Base-by-base conservation (phyloP, 805 yeast genomes). In the Maudiozyma pseudohumilis region DNA sequence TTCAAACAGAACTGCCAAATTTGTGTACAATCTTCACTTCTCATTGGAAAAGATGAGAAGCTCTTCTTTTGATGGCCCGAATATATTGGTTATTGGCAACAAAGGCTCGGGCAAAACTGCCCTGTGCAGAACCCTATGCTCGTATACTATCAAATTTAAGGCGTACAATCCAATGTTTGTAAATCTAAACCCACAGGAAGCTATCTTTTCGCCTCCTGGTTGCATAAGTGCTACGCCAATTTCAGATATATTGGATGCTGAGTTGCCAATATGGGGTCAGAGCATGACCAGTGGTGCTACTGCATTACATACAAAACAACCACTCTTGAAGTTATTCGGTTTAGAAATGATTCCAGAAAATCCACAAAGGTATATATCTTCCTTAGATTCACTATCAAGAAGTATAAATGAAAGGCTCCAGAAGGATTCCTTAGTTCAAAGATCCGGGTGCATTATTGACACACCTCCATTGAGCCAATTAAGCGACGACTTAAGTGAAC, bases 301-400 rank as follows among this genome's bases (percentile, higher is more conserved):
- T 1, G 64, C 70, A 42, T 76, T 80, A 44, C 88, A 83, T 55
- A 83, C 84, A n/a, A 84, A 85, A 55, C 94, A 85, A 57, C 96
- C 97, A 0, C 56, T 81, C n/a, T 89, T 82, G 7, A 79, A 81
- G 50, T 77, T 72, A 50, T 86, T 68, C 59, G 98, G 97, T 0
- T 68, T 78, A 37, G 83, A 78, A 34, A 60, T 65, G 26, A 66
- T 74, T 10, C 47, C 60, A 1, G 78, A 75, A 10, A 86, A 86
- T 55, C 54, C 40, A 28, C 42, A 41, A 4, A 39, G 70, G 36
- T 86, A 74, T 61, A 67, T 70, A 43, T 61, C 66, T 35, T 65
- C 66, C 29, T 45, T 75, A 1, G 53, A 72, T 1, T 66, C 70
- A 41, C 59, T 80, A 13, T 74, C 77, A 0, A 55, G 65, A 4